These are phyloP conservation scores for Speleostelium caveatum DNA, from an alignment of 78 protist species.

Conservation along the genomic window DNA sequence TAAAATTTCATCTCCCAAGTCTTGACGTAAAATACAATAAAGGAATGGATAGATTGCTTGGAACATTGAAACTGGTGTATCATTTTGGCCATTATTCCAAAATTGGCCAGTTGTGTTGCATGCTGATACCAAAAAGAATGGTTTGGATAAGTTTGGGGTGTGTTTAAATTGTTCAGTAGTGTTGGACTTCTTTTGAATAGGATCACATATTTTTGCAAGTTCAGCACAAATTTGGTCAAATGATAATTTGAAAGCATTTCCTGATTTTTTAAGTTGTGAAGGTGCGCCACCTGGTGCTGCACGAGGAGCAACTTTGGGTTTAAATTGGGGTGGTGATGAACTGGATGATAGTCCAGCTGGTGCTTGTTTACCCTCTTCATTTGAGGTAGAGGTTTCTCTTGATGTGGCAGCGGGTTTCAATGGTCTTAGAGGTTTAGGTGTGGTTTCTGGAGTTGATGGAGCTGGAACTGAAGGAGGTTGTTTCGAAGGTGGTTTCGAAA, in stretches of 20 bases:
- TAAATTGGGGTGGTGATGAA: neutral
- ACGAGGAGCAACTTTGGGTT: neutral
- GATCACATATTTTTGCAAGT: conserved; percentile 4
- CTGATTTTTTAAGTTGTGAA: neutral
- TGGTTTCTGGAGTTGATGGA: neutral
- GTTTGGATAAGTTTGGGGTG: conserved; percentile 7
- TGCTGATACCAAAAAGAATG: conserved; percentile 36
- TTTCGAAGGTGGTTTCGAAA: neutral
- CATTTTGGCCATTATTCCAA: conserved; percentile 20
- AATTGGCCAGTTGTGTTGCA: conserved; percentile 28
- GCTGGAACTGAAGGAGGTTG: neutral
- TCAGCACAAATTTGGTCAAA: conserved; percentile 1
- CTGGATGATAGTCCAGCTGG: conserved; percentile 1
- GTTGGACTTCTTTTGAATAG: conserved; percentile 2
- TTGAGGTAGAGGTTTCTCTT: neutral
- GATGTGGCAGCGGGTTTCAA: neutral
- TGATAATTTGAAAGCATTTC: too few relatives aligned
- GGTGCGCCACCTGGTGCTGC: conserved; percentile 6
- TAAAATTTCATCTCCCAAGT: conserved; percentile 52
- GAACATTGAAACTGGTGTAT: conserved; percentile 52
- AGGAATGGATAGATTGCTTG: conserved; percentile 71
- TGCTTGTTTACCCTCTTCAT: neutral
- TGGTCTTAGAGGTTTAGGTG: neutral
- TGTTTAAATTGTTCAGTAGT: conserved; percentile 32
- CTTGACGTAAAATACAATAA: conserved; percentile 28